Conservation (phyloP, 768 basidiomycete species). For the Trametes cinnabarina region DNA sequence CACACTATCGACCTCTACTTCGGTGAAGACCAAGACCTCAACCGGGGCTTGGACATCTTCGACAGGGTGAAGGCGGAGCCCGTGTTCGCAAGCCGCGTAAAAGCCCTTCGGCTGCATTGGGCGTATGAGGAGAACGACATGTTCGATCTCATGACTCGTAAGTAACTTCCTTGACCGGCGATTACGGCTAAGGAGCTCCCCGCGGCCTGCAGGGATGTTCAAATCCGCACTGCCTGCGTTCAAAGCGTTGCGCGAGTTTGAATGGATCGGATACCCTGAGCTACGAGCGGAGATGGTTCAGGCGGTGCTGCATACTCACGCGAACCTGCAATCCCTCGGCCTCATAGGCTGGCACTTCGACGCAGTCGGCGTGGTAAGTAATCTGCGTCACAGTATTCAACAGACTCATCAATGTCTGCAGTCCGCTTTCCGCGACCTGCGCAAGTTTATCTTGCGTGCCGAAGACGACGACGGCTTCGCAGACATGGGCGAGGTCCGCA, state of each 20-base stretch:
- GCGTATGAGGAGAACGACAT: slow-evolving; percentile 68
- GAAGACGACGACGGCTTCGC: slow-evolving; percentile 72
- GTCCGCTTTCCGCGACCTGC: slow-evolving; percentile 56
- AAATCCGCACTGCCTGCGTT: slow-evolving; percentile 63
- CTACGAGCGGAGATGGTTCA: slow-evolving; percentile 66
- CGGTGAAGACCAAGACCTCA: slow-evolving; percentile 53
- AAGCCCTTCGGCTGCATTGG: slow-evolving; percentile 63
- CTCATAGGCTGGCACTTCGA: slow-evolving; percentile 77
- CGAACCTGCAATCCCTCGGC: slow-evolving; percentile 53
- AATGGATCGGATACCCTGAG: slow-evolving; percentile 79
- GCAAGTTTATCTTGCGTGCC: slow-evolving; percentile 65
- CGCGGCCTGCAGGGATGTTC: slow-evolving; percentile 47
- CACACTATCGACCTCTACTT: slow-evolving; percentile 68
- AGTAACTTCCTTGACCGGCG: slow-evolving; percentile 22
- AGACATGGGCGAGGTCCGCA: slow-evolving; percentile 65
- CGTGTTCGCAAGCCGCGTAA: slow-evolving; percentile 57
- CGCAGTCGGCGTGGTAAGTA: slow-evolving; percentile 51
- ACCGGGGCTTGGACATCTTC: slow-evolving; percentile 63
- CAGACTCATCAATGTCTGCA: background rate
- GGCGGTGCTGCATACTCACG: slow-evolving; percentile 51
- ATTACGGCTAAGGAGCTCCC: background rate
- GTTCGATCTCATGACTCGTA: slow-evolving; percentile 58
- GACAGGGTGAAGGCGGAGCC: slow-evolving; percentile 64
- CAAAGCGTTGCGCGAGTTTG: slow-evolving; percentile 58
- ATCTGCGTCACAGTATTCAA: background rate